Evolutionary conservation across 192 early-diverging fungal species (phyloP).

Genomic region (Podila epigama): DNA sequence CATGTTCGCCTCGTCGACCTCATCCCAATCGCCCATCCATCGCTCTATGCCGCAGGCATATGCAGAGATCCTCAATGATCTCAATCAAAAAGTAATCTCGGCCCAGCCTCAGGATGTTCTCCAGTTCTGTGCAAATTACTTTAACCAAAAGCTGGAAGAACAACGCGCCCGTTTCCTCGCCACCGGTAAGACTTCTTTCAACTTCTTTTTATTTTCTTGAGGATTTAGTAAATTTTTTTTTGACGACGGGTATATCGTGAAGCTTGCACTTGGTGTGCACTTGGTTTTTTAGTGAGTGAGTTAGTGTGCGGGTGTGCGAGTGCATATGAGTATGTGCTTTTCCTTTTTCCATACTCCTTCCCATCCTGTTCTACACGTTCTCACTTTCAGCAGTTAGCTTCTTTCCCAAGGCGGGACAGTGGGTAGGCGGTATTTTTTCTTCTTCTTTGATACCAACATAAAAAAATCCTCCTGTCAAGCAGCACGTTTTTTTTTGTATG

Average conservation of each 20-base stretch:
- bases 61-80: constrained; percentile 78
- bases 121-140: constrained; percentile 93
- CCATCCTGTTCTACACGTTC: too few species aligned
- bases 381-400: too few species aligned
- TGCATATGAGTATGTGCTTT: too few species aligned
- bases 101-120: constrained; percentile 87
- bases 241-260: too few species aligned
- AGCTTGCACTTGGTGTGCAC: too few species aligned
- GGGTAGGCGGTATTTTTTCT: neutral
- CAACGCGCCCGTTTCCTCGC: constrained; percentile 64
- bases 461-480: neutral
- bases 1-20: constrained; percentile 48
- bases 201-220: too few species aligned
- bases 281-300: too few species aligned
- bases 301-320: too few species aligned
- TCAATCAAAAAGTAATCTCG: constrained; percentile 79
- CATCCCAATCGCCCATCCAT: constrained; percentile 47
- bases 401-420: neutral
- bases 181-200: constrained; percentile 44
- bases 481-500: neutral
- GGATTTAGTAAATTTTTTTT: too few species aligned
- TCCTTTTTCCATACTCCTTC: too few species aligned
- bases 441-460: neutral
- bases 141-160: constrained; percentile 85
- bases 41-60: constrained; percentile 53